Base-by-base conservation (phyloP, 768 basidiomycete genomes). In the Amanita inopinata region DNA sequence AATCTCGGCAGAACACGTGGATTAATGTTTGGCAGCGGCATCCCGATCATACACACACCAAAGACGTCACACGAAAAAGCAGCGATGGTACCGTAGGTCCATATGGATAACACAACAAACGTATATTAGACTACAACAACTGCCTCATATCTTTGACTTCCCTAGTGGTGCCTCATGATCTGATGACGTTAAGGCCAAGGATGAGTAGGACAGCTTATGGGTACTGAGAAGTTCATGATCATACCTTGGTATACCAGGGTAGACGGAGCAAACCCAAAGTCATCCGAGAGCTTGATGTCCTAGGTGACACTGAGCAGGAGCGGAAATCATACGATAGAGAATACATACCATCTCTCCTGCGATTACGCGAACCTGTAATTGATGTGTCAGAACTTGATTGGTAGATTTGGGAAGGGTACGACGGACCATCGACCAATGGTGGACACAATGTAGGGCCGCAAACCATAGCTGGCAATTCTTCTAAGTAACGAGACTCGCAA, bases 361-460 rank as follows among this genome's bases (percentile, higher is more conserved):
- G 47, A 90, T 82, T 11, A 88, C 81, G 39, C 88, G 81, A 41
- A 91, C 71, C 85, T 88, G 18, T 7, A 45, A 11, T 25, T 14
- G 46, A 22, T 38, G 40, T 20, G 35, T 36, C 25, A 41, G 34
- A n/a, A 27, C 11, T 20, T 19, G 2, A 10, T 24, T 28, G 4
- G 11, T 28, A 27, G 6, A 14, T 9, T 17, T 27, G 11, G 15
- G 19, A 38, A 18, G 12, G n/a, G 25, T 12, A 40, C 19, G 19
- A 52, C 73, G 50, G 56, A 85, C 84, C 83, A 88, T 88, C 14
- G 85, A 87, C 85, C 85, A 91, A 56, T 91, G 88, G 60, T 91
- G 88, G 18, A 91, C 81, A 32, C 87, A 87, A 54, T 91, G 88
- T 23, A 91, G 61, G 17, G 71, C 78, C n/a, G 78, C 74, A 58